Percentiles rank a stretch among this genome's conserved stretches.
phyloP scores from a whole-genome alignment of 2,329 filamentous ascomycete genomes.

The Diaporthe aspalathi region DNA sequence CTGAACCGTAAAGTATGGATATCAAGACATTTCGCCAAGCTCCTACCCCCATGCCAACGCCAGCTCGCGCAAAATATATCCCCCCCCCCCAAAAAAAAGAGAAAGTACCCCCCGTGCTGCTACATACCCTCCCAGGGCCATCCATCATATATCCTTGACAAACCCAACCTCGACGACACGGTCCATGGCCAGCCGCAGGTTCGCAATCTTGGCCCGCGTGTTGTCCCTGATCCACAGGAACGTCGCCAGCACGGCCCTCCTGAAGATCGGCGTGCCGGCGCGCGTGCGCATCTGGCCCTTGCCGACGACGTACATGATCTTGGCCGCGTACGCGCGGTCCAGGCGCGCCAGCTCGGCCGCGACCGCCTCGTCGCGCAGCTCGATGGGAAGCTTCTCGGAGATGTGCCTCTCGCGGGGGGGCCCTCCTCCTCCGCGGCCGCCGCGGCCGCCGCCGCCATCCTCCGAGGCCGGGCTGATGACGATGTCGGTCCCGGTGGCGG shows the following conservation, averaged over 20 bases:
- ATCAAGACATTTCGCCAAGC: background rate
- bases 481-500: conserved; percentile 1
- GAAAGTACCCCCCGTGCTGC: background rate
- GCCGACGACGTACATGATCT: conserved; percentile 67
- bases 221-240: conserved; percentile 75
- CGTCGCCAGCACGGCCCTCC: conserved; percentile 59
- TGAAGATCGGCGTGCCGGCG: conserved; percentile 53
- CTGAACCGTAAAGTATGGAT: too few relatives aligned
- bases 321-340: conserved; percentile 57
- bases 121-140: too few relatives aligned
- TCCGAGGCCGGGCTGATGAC: conserved; percentile 8
- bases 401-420: conserved; percentile 19
- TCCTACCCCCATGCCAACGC: background rate
- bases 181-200: conserved; percentile 67
- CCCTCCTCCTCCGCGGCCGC: background rate
- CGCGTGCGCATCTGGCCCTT: conserved; percentile 69
- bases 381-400: conserved; percentile 39
- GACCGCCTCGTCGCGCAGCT: conserved; percentile 46
- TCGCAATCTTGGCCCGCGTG: conserved; percentile 72
- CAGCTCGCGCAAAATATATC: background rate
- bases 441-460: too few relatives aligned
- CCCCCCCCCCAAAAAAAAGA: background rate
- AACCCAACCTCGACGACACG: conserved; percentile 75
- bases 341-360: conserved; percentile 57
- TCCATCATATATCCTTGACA: conserved; percentile 68